Percentiles rank a stretch among this genome's conserved stretches.
These are phyloP conservation scores for Hypsizygus ulmarius DNA, from an alignment of 1,284 basidiomycete species.

Conservation along the genomic window DNA sequence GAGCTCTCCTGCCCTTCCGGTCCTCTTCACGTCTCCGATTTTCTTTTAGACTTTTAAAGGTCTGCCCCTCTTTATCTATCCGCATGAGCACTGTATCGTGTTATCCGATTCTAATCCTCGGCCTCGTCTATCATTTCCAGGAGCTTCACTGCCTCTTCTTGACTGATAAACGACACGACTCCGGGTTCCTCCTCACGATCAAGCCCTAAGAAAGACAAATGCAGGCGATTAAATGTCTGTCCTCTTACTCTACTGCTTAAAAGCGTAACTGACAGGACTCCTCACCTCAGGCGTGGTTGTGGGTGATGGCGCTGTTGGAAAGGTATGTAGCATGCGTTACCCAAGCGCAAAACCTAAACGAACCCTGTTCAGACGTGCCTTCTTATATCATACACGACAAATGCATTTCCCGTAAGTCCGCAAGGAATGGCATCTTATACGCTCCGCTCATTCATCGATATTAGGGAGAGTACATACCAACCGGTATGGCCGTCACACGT, in stretches of 20 bases:
- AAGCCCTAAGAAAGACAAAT: conserved; percentile 32
- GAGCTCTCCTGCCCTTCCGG: conserved; percentile 15
- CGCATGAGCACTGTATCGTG: not conserved
- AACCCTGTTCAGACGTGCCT: conserved; percentile 80
- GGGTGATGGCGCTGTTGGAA: conserved; percentile 99
- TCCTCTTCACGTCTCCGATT: conserved; percentile 16
- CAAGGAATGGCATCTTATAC: conserved; percentile 9
- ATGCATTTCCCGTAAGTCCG: conserved; percentile 83
- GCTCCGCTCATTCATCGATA: conserved; percentile 6
- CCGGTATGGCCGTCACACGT: conserved; percentile 50
- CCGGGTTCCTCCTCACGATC: conserved; percentile 18
- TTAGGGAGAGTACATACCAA: conserved; percentile 96
- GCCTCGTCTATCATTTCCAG: conserved; percentile 23
- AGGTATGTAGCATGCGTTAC: conserved; percentile 55
- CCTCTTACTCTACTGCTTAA: conserved; percentile 7
- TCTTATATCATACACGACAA: conserved; percentile 96
- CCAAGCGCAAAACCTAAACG: conserved; percentile 1
- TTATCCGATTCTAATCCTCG: conserved; percentile 20
- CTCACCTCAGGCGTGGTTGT: conserved; percentile 88
- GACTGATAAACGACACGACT: conserved; percentile 25
- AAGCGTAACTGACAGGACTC: conserved; percentile 28
- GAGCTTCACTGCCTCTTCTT: conserved; percentile 18
- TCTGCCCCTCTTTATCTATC: conserved; percentile 11
- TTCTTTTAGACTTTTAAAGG: conserved; percentile 16
- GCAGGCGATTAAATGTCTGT: conserved; percentile 72